phyloP scores from a whole-genome alignment of 2,329 filamentous ascomycete species.

The Penicillium sclerotigenum region DNA sequence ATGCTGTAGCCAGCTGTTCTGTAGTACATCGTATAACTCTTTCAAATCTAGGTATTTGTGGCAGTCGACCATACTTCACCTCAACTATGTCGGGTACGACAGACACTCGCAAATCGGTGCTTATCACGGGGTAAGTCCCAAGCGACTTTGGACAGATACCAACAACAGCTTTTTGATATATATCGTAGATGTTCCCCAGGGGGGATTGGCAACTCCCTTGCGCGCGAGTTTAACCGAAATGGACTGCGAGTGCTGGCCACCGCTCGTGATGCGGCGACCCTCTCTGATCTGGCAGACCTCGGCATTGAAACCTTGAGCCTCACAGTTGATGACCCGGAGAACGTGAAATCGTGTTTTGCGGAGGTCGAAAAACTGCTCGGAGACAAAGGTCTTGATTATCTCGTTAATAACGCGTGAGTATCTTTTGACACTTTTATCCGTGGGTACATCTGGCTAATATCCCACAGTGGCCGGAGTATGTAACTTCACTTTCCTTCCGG shows the following conservation, averaged over 20 bases:
- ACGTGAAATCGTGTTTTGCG: slow-evolving; percentile 47
- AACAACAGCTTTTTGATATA: slow-evolving; percentile 4
- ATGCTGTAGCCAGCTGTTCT: neutral
- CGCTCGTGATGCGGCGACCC: slow-evolving; percentile 50
- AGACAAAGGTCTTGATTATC: slow-evolving; percentile 51
- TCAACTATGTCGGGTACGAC: slow-evolving; percentile 22
- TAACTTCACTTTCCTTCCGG: neutral
- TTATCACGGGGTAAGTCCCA: slow-evolving; percentile 43
- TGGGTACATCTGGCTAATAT: neutral
- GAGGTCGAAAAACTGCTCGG: slow-evolving; percentile 48
- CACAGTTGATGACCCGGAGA: slow-evolving; percentile 52
- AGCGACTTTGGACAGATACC: neutral
- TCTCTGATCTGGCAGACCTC: slow-evolving; percentile 48
- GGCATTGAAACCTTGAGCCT: slow-evolving; percentile 56
- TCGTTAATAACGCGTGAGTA: slow-evolving; percentile 57
- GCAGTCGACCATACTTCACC: neutral
- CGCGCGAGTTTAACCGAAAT: slow-evolving; percentile 53
- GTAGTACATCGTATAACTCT: neutral
- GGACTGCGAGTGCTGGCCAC: slow-evolving; percentile 59
- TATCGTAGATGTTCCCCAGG: slow-evolving; percentile 42
- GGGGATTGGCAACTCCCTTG: slow-evolving; percentile 58
- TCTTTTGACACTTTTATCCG: neutral
- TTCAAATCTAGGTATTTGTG: no score
- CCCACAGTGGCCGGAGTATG: slow-evolving; percentile 32
- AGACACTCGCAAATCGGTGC: slow-evolving; percentile 39